Evolutionary conservation across 2,329 filamentous ascomycete genomes (phyloP).

Genomic region (Grosmannia serpens): DNA sequence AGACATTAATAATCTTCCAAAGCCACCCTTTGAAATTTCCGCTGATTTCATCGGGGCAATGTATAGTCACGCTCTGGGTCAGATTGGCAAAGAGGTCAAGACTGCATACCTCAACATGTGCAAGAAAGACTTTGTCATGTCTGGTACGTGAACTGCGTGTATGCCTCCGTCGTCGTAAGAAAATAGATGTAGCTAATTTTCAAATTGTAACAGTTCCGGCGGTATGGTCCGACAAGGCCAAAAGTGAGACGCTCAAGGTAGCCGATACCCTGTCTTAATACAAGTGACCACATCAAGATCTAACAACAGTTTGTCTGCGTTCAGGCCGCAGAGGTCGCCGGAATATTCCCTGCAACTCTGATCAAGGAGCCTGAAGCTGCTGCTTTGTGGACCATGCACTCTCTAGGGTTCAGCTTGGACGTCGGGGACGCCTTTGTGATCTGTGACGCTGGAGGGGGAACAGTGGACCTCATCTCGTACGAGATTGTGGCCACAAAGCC

Average conservation of each 20-base stretch:
- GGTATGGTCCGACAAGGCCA: constrained; percentile 30
- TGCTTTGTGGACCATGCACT: constrained; percentile 21
- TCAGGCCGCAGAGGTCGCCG: constrained; percentile 16
- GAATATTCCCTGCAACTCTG: neutral
- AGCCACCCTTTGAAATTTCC: constrained; percentile 1
- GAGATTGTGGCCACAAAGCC: constrained; percentile 22
- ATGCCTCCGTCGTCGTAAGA: neutral
- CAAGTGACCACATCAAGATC: neutral
- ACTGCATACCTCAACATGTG: neutral
- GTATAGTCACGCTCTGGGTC: constrained; percentile 2
- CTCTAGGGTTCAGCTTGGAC: neutral
- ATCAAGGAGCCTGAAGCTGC: constrained; percentile 33
- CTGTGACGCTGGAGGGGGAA: constrained; percentile 20
- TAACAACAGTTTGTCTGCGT: neutral
- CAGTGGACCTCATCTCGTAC: constrained; percentile 38
- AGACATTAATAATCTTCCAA: neutral
- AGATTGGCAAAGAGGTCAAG: neutral
- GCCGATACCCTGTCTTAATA: neutral
- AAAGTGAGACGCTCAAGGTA: constrained; percentile 20
- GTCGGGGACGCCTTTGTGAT: constrained; percentile 14
- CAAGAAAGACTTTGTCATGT: neutral
- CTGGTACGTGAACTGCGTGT: neutral
- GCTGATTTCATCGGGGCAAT: constrained; percentile 5
- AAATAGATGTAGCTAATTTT: neutral
- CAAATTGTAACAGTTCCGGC: constrained; percentile 21